These are phyloP conservation scores for Tephrocybe sp. DNA, from an alignment of 768 basidiomycete species.

Conservation along the genomic window DNA sequence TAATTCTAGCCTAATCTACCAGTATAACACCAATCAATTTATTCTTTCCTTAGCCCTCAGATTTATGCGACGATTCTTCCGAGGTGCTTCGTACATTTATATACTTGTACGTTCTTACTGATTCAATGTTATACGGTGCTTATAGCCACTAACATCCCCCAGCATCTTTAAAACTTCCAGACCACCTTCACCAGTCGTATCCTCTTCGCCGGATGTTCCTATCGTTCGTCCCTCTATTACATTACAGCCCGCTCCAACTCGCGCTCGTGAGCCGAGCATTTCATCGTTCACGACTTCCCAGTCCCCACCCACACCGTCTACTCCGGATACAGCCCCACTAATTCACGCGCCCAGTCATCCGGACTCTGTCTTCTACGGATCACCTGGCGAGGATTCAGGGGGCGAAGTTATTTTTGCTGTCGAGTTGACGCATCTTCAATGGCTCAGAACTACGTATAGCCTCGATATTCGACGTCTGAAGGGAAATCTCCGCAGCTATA, in stretches of 20 bases:
- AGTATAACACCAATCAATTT: neutral
- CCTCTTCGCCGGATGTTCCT: no score
- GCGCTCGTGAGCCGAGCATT: no score
- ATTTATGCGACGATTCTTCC: neutral
- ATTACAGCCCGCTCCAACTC: no score
- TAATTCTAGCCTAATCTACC: no score
- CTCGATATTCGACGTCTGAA: slow-evolving; percentile 87
- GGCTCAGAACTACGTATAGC: slow-evolving; percentile 80
- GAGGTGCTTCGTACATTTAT: no score
- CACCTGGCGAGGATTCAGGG: slow-evolving; percentile 64
- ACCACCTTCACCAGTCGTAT: no score
- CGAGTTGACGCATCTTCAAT: slow-evolving; percentile 83
- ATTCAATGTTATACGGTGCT: no score
- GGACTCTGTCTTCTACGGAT: slow-evolving; percentile 41
- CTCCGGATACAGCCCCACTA: slow-evolving; percentile 26
- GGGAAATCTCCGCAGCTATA: slow-evolving; percentile 83
- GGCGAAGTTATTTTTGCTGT: slow-evolving; percentile 94
- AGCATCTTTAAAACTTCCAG: no score
- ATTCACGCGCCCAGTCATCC: slow-evolving; percentile 22
- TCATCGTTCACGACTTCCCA: no score
- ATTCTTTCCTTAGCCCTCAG: neutral
- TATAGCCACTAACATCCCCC: no score
- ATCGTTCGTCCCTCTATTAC: no score
- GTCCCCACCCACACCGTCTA: neutral
- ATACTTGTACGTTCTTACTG: no score